Evolutionary conservation across 371 early-diverging fungal genomes (phyloP).

Genomic region (Syncephalastrum racemosum): DNA sequence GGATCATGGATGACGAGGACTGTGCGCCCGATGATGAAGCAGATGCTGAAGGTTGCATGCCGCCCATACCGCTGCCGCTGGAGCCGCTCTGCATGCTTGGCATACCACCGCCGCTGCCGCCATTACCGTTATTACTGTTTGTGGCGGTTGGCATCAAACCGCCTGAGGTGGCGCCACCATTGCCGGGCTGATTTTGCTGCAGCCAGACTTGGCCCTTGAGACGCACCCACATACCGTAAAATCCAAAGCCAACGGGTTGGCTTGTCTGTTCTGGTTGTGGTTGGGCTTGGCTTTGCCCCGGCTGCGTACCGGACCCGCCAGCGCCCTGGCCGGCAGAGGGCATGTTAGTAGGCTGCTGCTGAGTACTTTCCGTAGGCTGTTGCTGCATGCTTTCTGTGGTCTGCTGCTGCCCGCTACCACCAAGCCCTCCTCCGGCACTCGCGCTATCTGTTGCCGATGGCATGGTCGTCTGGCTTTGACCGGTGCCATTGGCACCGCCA

Average conservation of each 20-base stretch:
- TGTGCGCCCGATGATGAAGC: too few species aligned
- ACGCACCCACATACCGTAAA: too few species aligned
- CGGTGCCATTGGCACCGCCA: not conserved
- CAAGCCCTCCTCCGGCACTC: not conserved
- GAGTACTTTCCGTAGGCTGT: not conserved
- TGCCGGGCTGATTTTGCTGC: too few species aligned
- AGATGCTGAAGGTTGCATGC: too few species aligned
- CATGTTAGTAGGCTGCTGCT: too few species aligned
- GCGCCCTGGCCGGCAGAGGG: too few species aligned
- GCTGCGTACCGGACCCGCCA: too few species aligned
- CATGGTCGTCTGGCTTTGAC: not conserved
- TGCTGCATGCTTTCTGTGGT: not conserved
- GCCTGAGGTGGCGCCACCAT: not conserved
- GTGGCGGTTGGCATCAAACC: conserved; percentile 6
- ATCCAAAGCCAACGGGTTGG: too few species aligned
- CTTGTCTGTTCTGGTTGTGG: not conserved
- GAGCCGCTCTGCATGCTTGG: not conserved
- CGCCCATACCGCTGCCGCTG: conserved; percentile 1
- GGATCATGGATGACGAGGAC: not conserved
- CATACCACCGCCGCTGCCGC: not conserved
- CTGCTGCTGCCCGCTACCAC: conserved; percentile 2
- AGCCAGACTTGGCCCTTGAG: too few species aligned
- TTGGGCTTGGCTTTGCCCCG: not conserved
- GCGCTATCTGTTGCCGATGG: conserved; percentile 5
- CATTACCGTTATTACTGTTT: not conserved